Conservation (phyloP, 495 filamentous ascomycete species). For the Podospora anserina region DNA sequence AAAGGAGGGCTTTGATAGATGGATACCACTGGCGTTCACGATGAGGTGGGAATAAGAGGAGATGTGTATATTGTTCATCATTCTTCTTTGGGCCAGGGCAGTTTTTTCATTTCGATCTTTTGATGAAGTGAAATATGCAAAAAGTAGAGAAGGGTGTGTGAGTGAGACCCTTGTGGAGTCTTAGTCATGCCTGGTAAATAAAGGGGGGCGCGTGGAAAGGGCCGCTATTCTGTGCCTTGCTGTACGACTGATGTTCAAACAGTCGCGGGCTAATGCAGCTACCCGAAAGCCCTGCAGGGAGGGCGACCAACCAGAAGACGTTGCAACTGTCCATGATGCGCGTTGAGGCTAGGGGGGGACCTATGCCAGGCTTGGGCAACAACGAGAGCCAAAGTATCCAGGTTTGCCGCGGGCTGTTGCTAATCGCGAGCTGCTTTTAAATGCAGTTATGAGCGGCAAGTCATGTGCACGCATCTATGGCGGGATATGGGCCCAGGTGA, state of each 20-base stretch:
- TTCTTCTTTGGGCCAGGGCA: neutral
- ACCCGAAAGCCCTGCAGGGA: slow-evolving; percentile 31
- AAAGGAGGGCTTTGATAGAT: neutral
- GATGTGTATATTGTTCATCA: neutral
- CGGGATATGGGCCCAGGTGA: neutral
- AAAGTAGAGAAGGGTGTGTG: neutral
- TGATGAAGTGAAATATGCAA: neutral
- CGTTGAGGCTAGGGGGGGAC: neutral
- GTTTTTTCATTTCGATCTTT: neutral
- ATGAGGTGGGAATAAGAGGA: neutral
- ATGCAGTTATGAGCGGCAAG: neutral
- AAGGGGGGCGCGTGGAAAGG: neutral
- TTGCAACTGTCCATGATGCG: neutral
- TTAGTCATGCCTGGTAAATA: slow-evolving; percentile 2
- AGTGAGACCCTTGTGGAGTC: neutral
- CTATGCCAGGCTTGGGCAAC: neutral
- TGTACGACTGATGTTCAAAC: slow-evolving; percentile 45
- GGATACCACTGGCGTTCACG: no score
- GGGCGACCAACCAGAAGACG: slow-evolving; percentile 12
- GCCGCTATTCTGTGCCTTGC: slow-evolving; percentile 19
- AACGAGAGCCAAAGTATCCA: neutral
- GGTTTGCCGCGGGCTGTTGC: neutral
- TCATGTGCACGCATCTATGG: neutral
- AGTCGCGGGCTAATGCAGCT: slow-evolving; percentile 43
- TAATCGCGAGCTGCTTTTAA: neutral